Evolutionary conservation across 257 asterid genomes (phyloP).

Genomic region (Lavandula angustifolia): DNA sequence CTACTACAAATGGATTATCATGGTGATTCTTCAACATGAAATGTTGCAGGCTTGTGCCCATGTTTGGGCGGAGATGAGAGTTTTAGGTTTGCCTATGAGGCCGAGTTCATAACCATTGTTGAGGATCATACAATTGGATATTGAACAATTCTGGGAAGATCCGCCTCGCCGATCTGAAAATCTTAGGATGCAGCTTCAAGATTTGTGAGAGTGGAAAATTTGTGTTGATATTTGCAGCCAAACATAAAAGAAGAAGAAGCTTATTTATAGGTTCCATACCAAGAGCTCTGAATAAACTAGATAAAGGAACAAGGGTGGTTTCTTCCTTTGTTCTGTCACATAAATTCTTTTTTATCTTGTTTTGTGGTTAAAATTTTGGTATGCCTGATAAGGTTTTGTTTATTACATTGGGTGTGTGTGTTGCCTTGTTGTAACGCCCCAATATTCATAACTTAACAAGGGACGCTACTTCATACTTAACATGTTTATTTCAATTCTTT

Average conservation of each 20-base stretch:
- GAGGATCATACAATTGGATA: constrained; percentile 90
- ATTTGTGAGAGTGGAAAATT: constrained; percentile 70
- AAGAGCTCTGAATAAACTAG: constrained; percentile 65
- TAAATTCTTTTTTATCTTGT: constrained; percentile 34
- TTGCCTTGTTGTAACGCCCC: constrained; percentile 37
- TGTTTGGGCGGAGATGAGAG: constrained; percentile 90
- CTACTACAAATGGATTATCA: neutral
- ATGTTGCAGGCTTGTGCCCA: constrained; percentile 56
- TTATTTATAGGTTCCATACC: constrained; percentile 82
- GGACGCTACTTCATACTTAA: no score
- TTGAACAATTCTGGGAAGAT: constrained; percentile 76
- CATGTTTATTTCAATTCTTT: no score
- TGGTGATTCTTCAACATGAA: neutral
- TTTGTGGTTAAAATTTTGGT: constrained; percentile 42
- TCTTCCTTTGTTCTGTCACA: constrained; percentile 47
- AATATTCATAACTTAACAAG: no score
- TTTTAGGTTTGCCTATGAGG: constrained; percentile 85
- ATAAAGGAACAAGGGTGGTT: constrained; percentile 15
- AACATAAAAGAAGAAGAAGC: constrained; percentile 88
- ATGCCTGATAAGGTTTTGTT: constrained; percentile 38
- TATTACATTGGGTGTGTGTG: constrained; percentile 38
- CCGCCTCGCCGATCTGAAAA: constrained; percentile 57
- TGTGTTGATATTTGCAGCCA: constrained; percentile 80
- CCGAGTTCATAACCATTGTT: constrained; percentile 73
- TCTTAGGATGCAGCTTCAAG: constrained; percentile 63